Evolutionary conservation across 495 filamentous ascomycete species (phyloP), one percentile per base, ranked within the genome.

Genomic region (Cercophora samala): DNA sequence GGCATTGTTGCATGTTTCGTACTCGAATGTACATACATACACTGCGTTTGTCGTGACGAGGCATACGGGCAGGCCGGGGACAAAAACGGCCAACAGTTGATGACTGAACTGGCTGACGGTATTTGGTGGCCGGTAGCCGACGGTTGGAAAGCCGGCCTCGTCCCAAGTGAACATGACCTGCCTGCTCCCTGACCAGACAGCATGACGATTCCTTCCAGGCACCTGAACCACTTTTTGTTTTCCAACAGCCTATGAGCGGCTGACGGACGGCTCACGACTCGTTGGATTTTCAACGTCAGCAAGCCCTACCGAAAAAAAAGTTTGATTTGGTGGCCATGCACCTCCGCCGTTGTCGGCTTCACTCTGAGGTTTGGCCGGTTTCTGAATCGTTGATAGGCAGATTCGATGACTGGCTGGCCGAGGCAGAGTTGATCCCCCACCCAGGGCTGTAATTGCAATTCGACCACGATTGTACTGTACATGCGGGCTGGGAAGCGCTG

Each of bases 291-390:
- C 32, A 46, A 37, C 18, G 24, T 62, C 29, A 21, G 25, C n/a
- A 46, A 46, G 37, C 37, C 37, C 8, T 46, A 46, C 15, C 15
- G 37, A 46, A 29, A 46, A 29, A 46, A 46, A 46, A 17, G 37
- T 46, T 46, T 46, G 37, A 46, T 46, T 46, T 25, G 24, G 29
- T 46, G 60, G 60, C 60, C 60, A 62, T 46, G 25, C 60, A 42
- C n/a, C 17, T 29, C 1, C 60, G 60, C 60, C 60, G 60, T 62
- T 62, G 60, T 62, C 26, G 60, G 29, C 26, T 62, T 56, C 22
- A 21, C 6, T 23, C 11, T 42, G 29, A 62, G n/a, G 26, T 22
- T 29, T 21, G 19, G n/a, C 32, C 29, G 60, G 60, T 62, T 37
- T 62, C 26, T 46, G 60, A n/a, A 29, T 21, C 25, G 21, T 3